A percentile compares a stretch with the other conserved stretches of the same genome.
phyloP scores from a whole-genome alignment of 2,329 filamentous ascomycete genomes.

The Colletotrichum spinosum region DNA sequence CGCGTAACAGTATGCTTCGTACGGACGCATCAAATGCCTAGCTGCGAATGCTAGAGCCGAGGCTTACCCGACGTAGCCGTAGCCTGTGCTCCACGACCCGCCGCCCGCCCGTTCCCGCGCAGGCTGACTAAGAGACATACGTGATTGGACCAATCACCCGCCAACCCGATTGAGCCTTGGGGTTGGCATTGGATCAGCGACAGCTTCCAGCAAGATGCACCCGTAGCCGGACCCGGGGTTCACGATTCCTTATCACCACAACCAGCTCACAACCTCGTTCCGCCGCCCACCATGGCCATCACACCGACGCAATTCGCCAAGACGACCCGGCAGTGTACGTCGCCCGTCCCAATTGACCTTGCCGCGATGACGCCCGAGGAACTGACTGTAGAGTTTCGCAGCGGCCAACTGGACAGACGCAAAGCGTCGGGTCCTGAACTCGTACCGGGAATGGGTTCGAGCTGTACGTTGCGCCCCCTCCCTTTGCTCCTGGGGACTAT shows the following conservation, averaged over 20 bases:
- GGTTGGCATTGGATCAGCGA: not conserved
- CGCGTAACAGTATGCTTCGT: no score
- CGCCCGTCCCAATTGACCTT: conserved; percentile 13
- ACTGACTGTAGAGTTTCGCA: conserved; percentile 58
- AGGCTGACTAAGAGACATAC: conserved; percentile 34
- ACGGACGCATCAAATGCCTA: no score
- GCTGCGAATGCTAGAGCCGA: no score
- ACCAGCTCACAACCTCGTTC: conserved; percentile 48
- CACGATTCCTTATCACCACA: conserved; percentile 39
- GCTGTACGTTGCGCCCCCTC: conserved; percentile 74
- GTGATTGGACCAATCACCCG: conserved; percentile 31
- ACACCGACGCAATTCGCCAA: conserved; percentile 92
- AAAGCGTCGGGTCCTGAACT: conserved; percentile 84
- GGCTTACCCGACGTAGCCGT: no score
- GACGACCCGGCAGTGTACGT: conserved; percentile 81
- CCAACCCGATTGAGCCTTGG: not conserved
- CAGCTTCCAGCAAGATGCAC: conserved; percentile 29
- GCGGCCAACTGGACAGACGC: conserved; percentile 92
- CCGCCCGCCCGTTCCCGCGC: not conserved
- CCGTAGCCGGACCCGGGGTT: conserved; percentile 35
- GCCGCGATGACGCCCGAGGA: conserved; percentile 10
- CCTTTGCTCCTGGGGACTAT: not conserved
- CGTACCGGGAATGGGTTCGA: conserved; percentile 96
- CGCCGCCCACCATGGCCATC: conserved; percentile 78
- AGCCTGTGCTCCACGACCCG: not conserved